These are phyloP conservation scores for Solanum hybrid DNA, from an alignment of 305 asterid genomes.

Conservation along the genomic window DNA sequence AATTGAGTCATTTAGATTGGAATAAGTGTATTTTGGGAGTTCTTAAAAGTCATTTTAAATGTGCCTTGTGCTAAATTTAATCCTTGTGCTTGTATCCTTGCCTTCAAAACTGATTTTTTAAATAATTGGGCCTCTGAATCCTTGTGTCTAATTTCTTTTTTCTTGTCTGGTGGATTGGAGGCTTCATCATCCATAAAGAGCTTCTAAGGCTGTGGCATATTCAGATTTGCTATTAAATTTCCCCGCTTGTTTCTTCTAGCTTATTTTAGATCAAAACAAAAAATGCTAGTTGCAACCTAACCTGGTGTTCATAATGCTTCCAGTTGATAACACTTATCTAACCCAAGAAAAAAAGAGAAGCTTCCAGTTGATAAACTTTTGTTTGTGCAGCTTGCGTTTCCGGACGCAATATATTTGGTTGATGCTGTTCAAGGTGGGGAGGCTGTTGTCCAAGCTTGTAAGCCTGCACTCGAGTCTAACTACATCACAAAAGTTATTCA, in stretches of 20 bases:
- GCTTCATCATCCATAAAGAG: not conserved
- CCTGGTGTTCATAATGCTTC: not conserved
- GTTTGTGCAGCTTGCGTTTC: constrained; percentile 70
- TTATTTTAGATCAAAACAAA: not conserved
- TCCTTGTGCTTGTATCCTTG: not conserved
- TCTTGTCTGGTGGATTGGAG: not conserved
- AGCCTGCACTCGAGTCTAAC: constrained; percentile 98
- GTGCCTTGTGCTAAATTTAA: not conserved
- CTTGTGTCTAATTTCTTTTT: not conserved
- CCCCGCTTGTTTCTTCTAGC: not conserved
- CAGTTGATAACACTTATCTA: not conserved
- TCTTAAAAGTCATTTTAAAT: not conserved
- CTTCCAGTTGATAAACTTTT: not conserved
- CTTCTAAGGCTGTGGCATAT: not conserved
- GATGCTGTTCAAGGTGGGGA: constrained; percentile 95
- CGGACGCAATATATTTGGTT: constrained; percentile 88
- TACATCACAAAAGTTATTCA: constrained; percentile 94
- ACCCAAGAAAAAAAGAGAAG: not conserved
- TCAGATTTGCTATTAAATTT: not conserved
- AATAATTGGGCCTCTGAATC: not conserved
- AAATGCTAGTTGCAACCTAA: not conserved
- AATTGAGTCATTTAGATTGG: not conserved
- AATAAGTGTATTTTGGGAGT: not conserved
- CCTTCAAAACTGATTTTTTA: not conserved
- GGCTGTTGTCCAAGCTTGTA: constrained; percentile 74